phyloP scores from a whole-genome alignment of 176 grass and related monocot species.

The Carex cristatella region DNA sequence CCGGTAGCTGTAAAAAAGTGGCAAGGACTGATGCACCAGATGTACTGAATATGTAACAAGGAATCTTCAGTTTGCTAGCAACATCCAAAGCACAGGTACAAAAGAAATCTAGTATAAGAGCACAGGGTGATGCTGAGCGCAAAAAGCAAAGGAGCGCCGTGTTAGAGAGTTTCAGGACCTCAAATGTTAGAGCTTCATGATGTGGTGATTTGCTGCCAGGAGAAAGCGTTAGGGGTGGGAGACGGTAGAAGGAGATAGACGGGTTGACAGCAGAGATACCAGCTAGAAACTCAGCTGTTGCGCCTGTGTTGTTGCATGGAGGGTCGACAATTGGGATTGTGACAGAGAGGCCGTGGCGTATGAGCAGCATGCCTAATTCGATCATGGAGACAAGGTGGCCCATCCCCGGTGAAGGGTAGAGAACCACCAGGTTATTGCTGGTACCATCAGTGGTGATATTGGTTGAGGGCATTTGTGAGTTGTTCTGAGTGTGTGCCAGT shows the following conservation, averaged over 20 bases:
- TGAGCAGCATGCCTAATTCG: constrained; percentile 36
- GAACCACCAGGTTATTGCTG: constrained; percentile 32
- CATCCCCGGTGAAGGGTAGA: constrained; percentile 31
- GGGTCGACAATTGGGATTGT: constrained; percentile 25
- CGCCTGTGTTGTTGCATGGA: constrained; percentile 15
- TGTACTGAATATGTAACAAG: constrained; percentile 39
- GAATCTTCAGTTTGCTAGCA: constrained; percentile 36
- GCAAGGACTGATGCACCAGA: background rate
- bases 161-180: constrained; percentile 21
- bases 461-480: background rate
- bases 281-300: constrained; percentile 18
- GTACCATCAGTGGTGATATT: background rate
- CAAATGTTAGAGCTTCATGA: background rate
- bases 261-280: constrained; percentile 24
- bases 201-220: constrained; percentile 14
- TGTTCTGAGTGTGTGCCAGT: too few species aligned
- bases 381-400: constrained; percentile 38
- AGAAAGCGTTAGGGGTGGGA: constrained; percentile 5
- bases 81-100: constrained; percentile 29
- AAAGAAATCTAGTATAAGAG: constrained; percentile 46
- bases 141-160: constrained; percentile 23
- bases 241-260: constrained; percentile 27
- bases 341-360: constrained; percentile 27
- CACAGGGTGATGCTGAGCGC: constrained; percentile 17
- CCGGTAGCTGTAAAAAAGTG: background rate